Evolutionary conservation across 805 yeast genomes (phyloP), one percentile per base, ranked within the genome.

Genomic region (Myxozyma monticola): DNA sequence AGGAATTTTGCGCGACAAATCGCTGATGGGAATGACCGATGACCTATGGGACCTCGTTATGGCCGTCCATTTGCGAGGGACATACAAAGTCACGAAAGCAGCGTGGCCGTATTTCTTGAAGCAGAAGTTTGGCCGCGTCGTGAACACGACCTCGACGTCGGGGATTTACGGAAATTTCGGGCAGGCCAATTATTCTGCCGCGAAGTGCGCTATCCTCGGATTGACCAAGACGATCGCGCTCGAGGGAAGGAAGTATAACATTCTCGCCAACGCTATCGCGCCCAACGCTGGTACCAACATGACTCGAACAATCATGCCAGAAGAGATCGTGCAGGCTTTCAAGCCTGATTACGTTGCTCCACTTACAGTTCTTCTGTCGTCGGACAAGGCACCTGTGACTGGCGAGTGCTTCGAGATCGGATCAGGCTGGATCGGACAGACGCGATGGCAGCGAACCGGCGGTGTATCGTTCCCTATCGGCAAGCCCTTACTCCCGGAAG

Each of bases 141-240:
- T 91, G 60, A 91, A 91, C 71, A 87, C 95, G 38, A 79, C 97
- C 21, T 89, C 96, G 17, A 91, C 98, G 8, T 89, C 97, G 1
- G 99, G 98, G 59, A 89, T 91, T 61, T 91, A 91, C 69, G 99
- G 99, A 58, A 88, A 85, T 74, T 91, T 91, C 72, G 99, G 99
- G 44, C 99, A 91, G 73, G 88, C 96, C 35, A 91, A 91, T 74
- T 91, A 91, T 70, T 83, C 96, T 18, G 82, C 97, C 28, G 97
- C 98, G 39, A 91, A 91, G 73, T 81, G 86, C 45, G 97, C 88
- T 21, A 81, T 91, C 57, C 71, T 89, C 42, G 96, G 96, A 15
- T 78, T 91, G 61, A 78, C 96, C 35, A 82, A 79, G 69, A 84
- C 97, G 37, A 70, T 88, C 57, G 96, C 98, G 25, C 76, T 87